Conservation (phyloP, 345 rosid species). For the Brassica nigra region DNA sequence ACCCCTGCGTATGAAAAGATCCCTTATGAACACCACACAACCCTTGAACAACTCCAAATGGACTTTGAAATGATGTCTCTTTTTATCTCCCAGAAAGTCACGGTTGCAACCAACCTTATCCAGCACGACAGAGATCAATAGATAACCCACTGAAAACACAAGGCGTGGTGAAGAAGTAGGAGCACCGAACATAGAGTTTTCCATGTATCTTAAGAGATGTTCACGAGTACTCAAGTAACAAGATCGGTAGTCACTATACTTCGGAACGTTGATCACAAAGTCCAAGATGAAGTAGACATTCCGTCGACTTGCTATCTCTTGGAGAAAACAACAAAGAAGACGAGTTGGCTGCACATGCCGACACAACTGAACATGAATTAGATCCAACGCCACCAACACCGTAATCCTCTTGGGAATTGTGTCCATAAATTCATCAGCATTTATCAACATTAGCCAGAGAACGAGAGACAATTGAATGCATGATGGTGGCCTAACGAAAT, state of each 20-base stretch:
- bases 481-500: no score
- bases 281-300: background rate
- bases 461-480: no score
- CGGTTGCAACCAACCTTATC: background rate
- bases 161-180: background rate
- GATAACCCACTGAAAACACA: background rate
- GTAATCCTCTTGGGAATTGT: no score
- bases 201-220: background rate
- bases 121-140: background rate
- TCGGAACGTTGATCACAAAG: background rate
- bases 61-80: background rate
- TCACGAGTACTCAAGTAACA: background rate
- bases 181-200: background rate
- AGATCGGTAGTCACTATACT: background rate
- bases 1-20: background rate
- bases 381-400: no score
- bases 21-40: background rate
- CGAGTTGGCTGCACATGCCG: background rate
- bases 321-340: background rate
- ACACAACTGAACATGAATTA: no score
- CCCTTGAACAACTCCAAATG: background rate
- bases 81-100: background rate
- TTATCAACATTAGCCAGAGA: no score
- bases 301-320: background rate
- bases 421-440: no score